A percentile compares a stretch with the other conserved stretches of the same genome.
Conservation (phyloP, 805 yeast species). For the Hanseniaspora occidentalis region DNA sequence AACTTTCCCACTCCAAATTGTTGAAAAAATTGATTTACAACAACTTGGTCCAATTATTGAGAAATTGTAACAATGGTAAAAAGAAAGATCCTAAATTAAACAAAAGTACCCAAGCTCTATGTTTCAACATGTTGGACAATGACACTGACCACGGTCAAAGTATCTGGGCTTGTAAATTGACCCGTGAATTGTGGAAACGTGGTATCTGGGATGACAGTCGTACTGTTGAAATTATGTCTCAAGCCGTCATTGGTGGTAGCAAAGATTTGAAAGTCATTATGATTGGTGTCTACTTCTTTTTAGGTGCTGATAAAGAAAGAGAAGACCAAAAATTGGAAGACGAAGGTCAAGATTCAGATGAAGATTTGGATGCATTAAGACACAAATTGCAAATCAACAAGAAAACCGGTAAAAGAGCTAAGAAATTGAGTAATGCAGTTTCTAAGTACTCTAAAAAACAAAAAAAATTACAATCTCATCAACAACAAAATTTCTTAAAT, state of each 20-base stretch:
- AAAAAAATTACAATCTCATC: conserved; percentile 41
- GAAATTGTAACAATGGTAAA: conserved; percentile 52
- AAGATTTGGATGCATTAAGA: conserved; percentile 59
- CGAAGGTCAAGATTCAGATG: conserved; percentile 53
- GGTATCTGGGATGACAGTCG: conserved; percentile 97
- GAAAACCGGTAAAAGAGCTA: conserved; percentile 66
- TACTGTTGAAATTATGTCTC: conserved; percentile 95
- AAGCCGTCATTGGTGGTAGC: conserved; percentile 71
- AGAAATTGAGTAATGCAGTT: conserved; percentile 65
- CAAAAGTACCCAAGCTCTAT: conserved; percentile 79
- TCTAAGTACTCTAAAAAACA: conserved; percentile 56
- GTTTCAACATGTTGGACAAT: conserved; percentile 68
- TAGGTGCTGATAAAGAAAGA: conserved; percentile 91
- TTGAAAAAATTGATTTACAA: conserved; percentile 73
- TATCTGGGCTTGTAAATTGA: conserved; percentile 90
- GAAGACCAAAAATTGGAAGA: conserved; percentile 54
- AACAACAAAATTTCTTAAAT: conserved; percentile 42
- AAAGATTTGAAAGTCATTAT: conserved; percentile 67
- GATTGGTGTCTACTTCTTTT: conserved; percentile 82
- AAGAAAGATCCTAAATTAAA: conserved; percentile 82
- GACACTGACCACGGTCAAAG: conserved; percentile 49
- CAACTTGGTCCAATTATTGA: conserved; percentile 65
- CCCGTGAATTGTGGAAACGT: conserved; percentile 94
- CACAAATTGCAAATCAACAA: conserved; percentile 80
- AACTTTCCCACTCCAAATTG: conserved; percentile 60